A percentile compares a stretch with the other conserved stretches of the same genome.
These are phyloP conservation scores for Penicillium expansum DNA, from an alignment of 2,329 filamentous ascomycete species.

Conservation along the genomic window DNA sequence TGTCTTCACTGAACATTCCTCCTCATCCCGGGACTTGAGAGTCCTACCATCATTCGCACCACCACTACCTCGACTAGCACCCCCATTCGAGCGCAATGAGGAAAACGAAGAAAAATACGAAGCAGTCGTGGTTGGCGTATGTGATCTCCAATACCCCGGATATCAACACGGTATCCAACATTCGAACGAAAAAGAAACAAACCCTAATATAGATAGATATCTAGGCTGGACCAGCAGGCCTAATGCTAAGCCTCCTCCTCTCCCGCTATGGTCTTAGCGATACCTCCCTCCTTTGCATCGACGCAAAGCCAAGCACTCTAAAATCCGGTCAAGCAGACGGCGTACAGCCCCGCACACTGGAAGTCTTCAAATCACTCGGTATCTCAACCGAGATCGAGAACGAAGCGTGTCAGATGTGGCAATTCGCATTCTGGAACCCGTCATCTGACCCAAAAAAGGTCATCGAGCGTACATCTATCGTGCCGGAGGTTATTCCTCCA, in stretches of 20 bases:
- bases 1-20: constrained; percentile 36
- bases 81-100: constrained; percentile 15
- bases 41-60: constrained; percentile 38
- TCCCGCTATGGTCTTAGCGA: constrained; percentile 44
- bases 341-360: constrained; percentile 43
- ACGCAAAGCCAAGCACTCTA: constrained; percentile 38
- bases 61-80: constrained; percentile 35
- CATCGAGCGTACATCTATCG: constrained; percentile 59
- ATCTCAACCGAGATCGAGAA: constrained; percentile 39
- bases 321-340: constrained; percentile 45
- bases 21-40: constrained; percentile 37
- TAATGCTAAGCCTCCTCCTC: constrained; percentile 43
- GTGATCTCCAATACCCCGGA: background rate
- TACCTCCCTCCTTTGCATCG: constrained; percentile 42
- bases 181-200: background rate
- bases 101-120: constrained; percentile 36
- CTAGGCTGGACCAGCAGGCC: constrained; percentile 42
- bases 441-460: constrained; percentile 46
- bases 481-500: constrained; percentile 56
- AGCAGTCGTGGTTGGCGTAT: constrained; percentile 39
- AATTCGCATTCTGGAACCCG: constrained; percentile 66
- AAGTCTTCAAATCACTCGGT: constrained; percentile 43
- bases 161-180: background rate
- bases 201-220: background rate
- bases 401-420: constrained; percentile 43